Conservation (phyloP, 2,329 filamentous ascomycete genomes). For the Tolypocladium tundrense region DNA sequence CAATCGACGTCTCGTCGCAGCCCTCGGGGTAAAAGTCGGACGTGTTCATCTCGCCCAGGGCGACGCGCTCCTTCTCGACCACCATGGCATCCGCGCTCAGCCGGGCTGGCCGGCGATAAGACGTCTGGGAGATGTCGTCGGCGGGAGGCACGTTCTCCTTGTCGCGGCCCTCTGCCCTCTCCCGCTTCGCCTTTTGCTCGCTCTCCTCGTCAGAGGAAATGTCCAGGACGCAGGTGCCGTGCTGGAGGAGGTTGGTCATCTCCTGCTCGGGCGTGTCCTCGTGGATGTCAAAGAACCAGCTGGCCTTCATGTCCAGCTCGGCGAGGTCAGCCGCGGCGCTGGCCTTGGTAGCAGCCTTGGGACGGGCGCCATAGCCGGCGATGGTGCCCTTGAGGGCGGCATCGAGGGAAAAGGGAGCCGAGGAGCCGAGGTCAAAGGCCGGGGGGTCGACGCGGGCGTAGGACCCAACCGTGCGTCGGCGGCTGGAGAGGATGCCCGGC, state of each 20-base stretch:
- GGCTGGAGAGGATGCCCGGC: slow-evolving; percentile 55
- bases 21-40: slow-evolving; percentile 58
- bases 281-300: slow-evolving; percentile 91
- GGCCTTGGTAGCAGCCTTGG: slow-evolving; percentile 14
- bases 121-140: slow-evolving; percentile 52
- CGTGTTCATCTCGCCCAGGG: slow-evolving; percentile 57
- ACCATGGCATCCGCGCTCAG: slow-evolving; percentile 40
- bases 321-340: slow-evolving; percentile 17
- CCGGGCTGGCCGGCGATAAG: slow-evolving; percentile 20
- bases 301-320: slow-evolving; percentile 44
- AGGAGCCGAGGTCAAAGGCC: slow-evolving; percentile 40
- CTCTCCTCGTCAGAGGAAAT: slow-evolving; percentile 81
- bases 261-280: slow-evolving; percentile 86
- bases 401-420: slow-evolving; percentile 71
- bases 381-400: slow-evolving; percentile 73
- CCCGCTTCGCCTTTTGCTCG: slow-evolving; percentile 40
- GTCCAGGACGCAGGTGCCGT: slow-evolving; percentile 77
- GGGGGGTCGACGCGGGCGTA: slow-evolving; percentile 65
- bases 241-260: slow-evolving; percentile 86
- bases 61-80: slow-evolving; percentile 53
- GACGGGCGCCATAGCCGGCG: slow-evolving; percentile 44
- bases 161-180: slow-evolving; percentile 52
- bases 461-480: slow-evolving; percentile 52
- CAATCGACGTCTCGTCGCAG: slow-evolving; percentile 50
- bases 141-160: slow-evolving; percentile 90